Percentiles rank a stretch among this genome's conserved stretches.
phyloP scores from a whole-genome alignment of 495 filamentous ascomycete species.

The Xanthoparmelia taractica region DNA sequence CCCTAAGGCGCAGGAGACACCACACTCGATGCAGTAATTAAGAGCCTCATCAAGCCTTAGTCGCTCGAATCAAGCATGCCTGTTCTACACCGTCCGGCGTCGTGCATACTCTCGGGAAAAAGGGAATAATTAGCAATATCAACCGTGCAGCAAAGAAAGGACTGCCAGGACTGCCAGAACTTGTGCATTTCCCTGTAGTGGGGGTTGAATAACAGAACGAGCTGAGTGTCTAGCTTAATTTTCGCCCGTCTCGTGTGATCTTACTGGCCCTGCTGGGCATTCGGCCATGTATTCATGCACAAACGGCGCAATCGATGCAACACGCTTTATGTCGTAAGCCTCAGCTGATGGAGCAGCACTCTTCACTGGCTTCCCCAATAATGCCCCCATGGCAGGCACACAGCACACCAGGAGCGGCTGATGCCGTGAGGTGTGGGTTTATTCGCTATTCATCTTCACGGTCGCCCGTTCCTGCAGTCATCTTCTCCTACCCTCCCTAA shows the following conservation, averaged over 20 bases:
- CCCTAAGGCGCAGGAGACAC: background rate
- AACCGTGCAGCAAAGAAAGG: background rate
- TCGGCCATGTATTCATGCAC: background rate
- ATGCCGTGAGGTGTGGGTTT: constrained; percentile 7
- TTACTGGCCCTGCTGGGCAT: background rate
- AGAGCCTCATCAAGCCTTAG: constrained; percentile 6
- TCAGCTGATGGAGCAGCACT: background rate
- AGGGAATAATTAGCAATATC: background rate
- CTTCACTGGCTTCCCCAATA: background rate
- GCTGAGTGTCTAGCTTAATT: background rate
- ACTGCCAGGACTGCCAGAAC: background rate
- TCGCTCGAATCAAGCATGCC: constrained; percentile 9
- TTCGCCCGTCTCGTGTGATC: background rate
- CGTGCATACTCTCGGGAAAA: background rate
- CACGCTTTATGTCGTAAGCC: background rate
- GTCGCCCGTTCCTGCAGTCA: constrained; percentile 17
- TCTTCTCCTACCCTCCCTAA: background rate
- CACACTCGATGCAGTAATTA: constrained; percentile 1
- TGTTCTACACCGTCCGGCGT: constrained; percentile 1
- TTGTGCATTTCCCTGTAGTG: background rate
- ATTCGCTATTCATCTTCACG: background rate
- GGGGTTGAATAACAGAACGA: background rate
- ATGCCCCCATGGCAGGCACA: constrained; percentile 14
- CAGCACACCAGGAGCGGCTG: constrained; percentile 4
- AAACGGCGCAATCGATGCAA: constrained; percentile 4